These are phyloP conservation scores for Manihot esculenta DNA, from an alignment of 441 rosid genomes.

Conservation along the genomic window DNA sequence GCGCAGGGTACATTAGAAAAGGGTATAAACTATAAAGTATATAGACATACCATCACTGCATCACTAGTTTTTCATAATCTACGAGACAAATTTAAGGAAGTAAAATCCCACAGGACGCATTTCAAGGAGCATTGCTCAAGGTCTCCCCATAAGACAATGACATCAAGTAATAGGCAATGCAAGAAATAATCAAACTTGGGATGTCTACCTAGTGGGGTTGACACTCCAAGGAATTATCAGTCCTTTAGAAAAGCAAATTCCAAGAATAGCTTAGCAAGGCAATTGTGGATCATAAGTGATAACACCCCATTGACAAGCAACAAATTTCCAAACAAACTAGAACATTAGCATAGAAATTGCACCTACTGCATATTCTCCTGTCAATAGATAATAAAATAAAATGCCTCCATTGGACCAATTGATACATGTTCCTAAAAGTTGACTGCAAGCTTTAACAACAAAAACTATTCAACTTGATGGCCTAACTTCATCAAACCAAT, in stretches of 20 bases:
- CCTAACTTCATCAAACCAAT: background rate
- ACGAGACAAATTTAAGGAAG: background rate
- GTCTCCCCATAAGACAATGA: background rate
- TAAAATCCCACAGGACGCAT: background rate
- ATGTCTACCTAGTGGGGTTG: background rate
- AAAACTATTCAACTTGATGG: background rate
- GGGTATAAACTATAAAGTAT: background rate
- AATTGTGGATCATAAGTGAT: background rate
- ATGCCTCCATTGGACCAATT: background rate
- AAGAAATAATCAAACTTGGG: background rate
- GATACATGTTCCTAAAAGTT: no score
- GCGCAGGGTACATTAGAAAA: background rate
- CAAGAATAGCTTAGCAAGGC: background rate
- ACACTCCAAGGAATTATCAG: background rate
- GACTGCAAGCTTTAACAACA: no score
- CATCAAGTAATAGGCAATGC: background rate
- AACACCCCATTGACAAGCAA: background rate
- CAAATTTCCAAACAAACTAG: background rate
- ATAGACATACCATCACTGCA: background rate
- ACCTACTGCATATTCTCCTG: no score
- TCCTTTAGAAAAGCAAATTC: background rate
- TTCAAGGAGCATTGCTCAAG: background rate
- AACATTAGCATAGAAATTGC: background rate
- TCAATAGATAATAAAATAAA: no score
- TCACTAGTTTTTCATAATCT: no score